Evolutionary conservation across 2,329 filamentous ascomycete species (phyloP).

Genomic region (Fusarium veterinarium): DNA sequence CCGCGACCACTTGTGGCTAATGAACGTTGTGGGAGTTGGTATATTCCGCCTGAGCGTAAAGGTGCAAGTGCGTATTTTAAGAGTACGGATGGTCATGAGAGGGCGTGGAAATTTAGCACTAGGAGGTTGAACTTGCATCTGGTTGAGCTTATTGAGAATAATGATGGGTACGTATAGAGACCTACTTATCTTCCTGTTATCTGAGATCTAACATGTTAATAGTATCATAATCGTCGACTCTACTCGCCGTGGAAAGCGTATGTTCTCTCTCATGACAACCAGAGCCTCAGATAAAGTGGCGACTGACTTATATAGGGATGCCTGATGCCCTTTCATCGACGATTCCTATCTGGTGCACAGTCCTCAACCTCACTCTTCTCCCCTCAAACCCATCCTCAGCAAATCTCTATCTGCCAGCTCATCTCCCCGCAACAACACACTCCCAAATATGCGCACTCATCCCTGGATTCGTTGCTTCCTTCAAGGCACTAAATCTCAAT

Average conservation of each 20-base stretch:
- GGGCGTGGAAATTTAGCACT: conserved; percentile 90
- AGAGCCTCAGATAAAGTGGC: not conserved
- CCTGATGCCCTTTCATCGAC: conserved; percentile 96
- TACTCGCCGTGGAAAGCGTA: conserved; percentile 88
- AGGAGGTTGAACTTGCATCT: conserved; percentile 87
- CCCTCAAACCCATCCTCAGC: conserved; percentile 62
- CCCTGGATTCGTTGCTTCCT: conserved; percentile 64
- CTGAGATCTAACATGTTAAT: conserved; percentile 2
- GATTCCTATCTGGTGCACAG: conserved; percentile 90
- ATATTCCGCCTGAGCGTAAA: conserved; percentile 76
- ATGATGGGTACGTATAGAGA: conserved; percentile 70
- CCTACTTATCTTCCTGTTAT: not conserved
- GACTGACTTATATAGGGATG: conserved; percentile 68
- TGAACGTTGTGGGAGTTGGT: conserved; percentile 97
- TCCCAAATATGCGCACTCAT: conserved; percentile 77
- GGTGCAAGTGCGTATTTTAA: conserved; percentile 91
- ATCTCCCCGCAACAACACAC: conserved; percentile 77
- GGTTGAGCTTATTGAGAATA: conserved; percentile 71
- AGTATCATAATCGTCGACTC: conserved; percentile 91
- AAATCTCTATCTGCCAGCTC: conserved; percentile 75
- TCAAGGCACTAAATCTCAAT: conserved; percentile 66
- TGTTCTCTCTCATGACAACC: conserved; percentile 40
- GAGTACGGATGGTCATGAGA: conserved; percentile 93
- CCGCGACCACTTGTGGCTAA: conserved; percentile 84
- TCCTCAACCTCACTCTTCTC: conserved; percentile 84